Evolutionary conservation across 164 flowering plant species (phyloP).

Genomic region (Nelumbo lutea): DNA sequence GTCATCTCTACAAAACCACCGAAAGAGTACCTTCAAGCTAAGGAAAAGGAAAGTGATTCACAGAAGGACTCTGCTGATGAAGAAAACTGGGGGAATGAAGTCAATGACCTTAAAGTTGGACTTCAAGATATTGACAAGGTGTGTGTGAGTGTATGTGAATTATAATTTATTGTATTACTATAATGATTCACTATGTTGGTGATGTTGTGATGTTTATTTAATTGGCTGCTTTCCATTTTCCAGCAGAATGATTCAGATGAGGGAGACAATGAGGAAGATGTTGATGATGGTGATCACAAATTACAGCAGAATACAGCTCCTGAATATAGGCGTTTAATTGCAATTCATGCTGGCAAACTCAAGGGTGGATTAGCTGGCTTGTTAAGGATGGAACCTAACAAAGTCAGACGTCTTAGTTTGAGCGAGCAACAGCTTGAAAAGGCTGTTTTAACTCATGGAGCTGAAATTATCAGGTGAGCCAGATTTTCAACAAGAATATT

Average conservation of each 20-base stretch:
- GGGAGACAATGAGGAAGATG: slow-evolving; percentile 48
- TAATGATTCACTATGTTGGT: too few relatives aligned
- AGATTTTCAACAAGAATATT: too few relatives aligned
- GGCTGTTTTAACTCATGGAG: slow-evolving; percentile 38
- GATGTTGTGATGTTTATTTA: too few relatives aligned
- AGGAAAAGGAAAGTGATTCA: slow-evolving; percentile 24
- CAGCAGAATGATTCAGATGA: slow-evolving; percentile 14
- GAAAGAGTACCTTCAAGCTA: slow-evolving; percentile 53
- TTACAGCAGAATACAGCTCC: slow-evolving; percentile 30
- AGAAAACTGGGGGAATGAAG: slow-evolving; percentile 27
- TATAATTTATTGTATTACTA: not conserved
- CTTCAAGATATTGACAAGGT: slow-evolving; percentile 25
- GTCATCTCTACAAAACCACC: slow-evolving; percentile 91
- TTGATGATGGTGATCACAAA: slow-evolving; percentile 17
- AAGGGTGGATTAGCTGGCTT: slow-evolving; percentile 42
- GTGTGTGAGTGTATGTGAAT: slow-evolving; percentile 8
- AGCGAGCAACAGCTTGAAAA: slow-evolving; percentile 74
- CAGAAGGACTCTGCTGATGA: slow-evolving; percentile 39
- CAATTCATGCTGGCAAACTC: slow-evolving; percentile 74
- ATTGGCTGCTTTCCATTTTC: not conserved
- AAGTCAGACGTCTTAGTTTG: slow-evolving; percentile 79
- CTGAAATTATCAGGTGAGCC: slow-evolving; percentile 63
- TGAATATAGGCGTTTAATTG: slow-evolving; percentile 62
- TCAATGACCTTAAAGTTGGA: slow-evolving; percentile 14
- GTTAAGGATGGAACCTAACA: slow-evolving; percentile 28